phyloP scores from a whole-genome alignment of 2,329 filamentous ascomycete species.

The Aspergillus fructus region DNA sequence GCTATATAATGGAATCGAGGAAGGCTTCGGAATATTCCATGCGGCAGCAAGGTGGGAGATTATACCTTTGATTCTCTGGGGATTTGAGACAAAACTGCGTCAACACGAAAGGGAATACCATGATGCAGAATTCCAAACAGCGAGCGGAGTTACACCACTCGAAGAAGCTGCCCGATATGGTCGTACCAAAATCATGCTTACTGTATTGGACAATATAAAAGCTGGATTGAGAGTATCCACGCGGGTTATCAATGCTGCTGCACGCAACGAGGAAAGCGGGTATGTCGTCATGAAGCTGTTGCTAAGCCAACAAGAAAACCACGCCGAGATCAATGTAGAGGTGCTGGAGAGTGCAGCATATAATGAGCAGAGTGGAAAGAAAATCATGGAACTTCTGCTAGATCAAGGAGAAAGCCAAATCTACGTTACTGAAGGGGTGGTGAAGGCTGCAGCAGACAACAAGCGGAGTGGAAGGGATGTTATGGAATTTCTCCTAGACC shows the following conservation, averaged over 20 bases:
- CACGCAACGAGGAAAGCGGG: background rate
- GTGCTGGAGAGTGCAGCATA: background rate
- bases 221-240: background rate
- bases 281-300: background rate
- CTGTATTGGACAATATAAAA: background rate
- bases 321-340: background rate
- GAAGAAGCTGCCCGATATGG: background rate
- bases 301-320: background rate
- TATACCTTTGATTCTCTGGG: too few relatives aligned
- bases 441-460: background rate
- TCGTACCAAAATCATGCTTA: background rate
- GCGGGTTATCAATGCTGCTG: background rate
- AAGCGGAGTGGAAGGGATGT: background rate
- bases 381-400: background rate
- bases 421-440: slow-evolving; percentile 10
- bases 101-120: too few relatives aligned
- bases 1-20: too few relatives aligned
- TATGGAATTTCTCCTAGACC: background rate
- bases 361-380: background rate
- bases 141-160: background rate
- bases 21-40: too few relatives aligned
- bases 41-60: too few relatives aligned
- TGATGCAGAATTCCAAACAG: too few relatives aligned
- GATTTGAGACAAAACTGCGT: too few relatives aligned
- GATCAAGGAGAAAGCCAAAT: background rate